Evolutionary conservation across 2,329 filamentous ascomycete genomes (phyloP).

Genomic region (Penicillium sp.): DNA sequence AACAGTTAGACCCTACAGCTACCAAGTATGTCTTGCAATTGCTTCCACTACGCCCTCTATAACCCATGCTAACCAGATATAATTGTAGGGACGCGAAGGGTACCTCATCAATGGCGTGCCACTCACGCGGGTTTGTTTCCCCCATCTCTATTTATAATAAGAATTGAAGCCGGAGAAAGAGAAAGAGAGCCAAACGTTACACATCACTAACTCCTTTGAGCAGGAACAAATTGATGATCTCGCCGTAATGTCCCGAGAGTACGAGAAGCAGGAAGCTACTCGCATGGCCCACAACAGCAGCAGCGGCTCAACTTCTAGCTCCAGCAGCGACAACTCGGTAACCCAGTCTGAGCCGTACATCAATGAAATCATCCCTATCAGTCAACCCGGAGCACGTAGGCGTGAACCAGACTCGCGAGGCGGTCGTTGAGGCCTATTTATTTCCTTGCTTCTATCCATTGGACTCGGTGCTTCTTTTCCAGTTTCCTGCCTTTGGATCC

Average conservation of each 20-base stretch:
- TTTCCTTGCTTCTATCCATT: background rate
- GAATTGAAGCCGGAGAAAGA: background rate
- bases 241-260: slow-evolving; percentile 46
- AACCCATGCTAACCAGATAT: slow-evolving; percentile 24
- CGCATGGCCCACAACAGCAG: slow-evolving; percentile 39
- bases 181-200: background rate
- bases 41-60: slow-evolving; percentile 6
- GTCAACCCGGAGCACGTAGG: slow-evolving; percentile 29
- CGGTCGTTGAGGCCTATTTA: slow-evolving; percentile 9
- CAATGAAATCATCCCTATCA: slow-evolving; percentile 43
- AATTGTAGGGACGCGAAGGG: slow-evolving; percentile 46
- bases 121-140: slow-evolving; percentile 43
- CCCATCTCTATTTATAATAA: background rate
- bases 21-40: slow-evolving; percentile 40
- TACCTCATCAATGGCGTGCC: slow-evolving; percentile 48
- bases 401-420: slow-evolving; percentile 31
- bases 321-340: background rate
- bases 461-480: background rate
- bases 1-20: slow-evolving; percentile 47
- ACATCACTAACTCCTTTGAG: slow-evolving; percentile 8
- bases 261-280: slow-evolving; percentile 47
- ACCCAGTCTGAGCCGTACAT: slow-evolving; percentile 38
- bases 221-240: slow-evolving; percentile 52
- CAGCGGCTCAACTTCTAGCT: slow-evolving; percentile 11
- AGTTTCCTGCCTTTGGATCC: background rate